A percentile compares a stretch with the other conserved stretches of the same genome.
Evolutionary conservation across 2,329 filamentous ascomycete genomes (phyloP).

Genomic region (Coccinonectria pachysandricola): DNA sequence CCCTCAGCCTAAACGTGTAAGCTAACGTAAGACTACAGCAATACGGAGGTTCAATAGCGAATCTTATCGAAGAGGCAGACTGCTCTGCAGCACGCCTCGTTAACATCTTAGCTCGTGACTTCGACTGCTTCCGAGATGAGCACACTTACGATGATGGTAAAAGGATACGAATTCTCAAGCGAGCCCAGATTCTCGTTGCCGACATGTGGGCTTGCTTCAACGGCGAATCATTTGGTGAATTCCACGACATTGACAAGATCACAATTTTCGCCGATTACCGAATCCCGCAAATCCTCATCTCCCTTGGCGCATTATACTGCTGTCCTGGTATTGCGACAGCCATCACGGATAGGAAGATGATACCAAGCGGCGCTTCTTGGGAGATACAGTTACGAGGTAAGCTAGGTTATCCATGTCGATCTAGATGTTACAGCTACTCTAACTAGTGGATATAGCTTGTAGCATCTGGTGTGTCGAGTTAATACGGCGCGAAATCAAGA

Average conservation of each 20-base stretch:
- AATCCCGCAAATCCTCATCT: slow-evolving; percentile 84
- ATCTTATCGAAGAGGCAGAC: slow-evolving; percentile 63
- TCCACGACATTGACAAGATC: slow-evolving; percentile 85
- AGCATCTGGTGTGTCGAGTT: slow-evolving; percentile 96
- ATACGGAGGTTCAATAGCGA: slow-evolving; percentile 64
- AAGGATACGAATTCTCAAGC: slow-evolving; percentile 75
- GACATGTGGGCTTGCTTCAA: slow-evolving; percentile 96
- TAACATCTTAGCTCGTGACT: slow-evolving; percentile 73
- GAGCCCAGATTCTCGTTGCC: slow-evolving; percentile 90
- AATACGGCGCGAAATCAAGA: slow-evolving; percentile 69
- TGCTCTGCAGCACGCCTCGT: slow-evolving; percentile 76
- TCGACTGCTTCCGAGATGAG: slow-evolving; percentile 79
- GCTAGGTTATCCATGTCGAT: slow-evolving; percentile 8
- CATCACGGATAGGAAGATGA: slow-evolving; percentile 52
- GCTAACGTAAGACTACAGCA: slow-evolving; percentile 36
- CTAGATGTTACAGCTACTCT: background rate
- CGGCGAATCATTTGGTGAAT: slow-evolving; percentile 66
- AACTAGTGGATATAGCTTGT: slow-evolving; percentile 45
- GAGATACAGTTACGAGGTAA: slow-evolving; percentile 79
- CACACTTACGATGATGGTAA: slow-evolving; percentile 61
- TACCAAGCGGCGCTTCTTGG: slow-evolving; percentile 65
- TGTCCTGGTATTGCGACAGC: slow-evolving; percentile 67
- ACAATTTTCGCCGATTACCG: slow-evolving; percentile 99
- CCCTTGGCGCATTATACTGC: slow-evolving; percentile 72
- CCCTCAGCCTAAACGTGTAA: no score